Evolutionary conservation across 1,284 basidiomycete genomes (phyloP), one percentile per base, ranked within the genome.

Genomic region (Ganoderma multipileum): DNA sequence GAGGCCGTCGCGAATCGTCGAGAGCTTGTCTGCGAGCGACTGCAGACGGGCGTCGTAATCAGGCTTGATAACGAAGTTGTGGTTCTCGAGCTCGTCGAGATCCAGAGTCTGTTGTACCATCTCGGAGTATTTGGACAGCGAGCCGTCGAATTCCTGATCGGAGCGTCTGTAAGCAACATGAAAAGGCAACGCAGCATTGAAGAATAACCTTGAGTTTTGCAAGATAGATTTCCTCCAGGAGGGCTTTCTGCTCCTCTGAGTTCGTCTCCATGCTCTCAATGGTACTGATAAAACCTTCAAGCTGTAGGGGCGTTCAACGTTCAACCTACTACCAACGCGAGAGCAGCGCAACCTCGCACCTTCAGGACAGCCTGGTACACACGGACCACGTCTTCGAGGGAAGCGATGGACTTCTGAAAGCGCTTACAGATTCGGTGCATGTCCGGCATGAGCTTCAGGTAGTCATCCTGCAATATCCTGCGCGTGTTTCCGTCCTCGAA

Each of bases 71-170:
- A 97, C 92, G 77, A 93, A 97, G 74, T 94, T 94, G 81, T 99
- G 95, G 20, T 85, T 82, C 77, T 92, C 83, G 9, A 98, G 86
- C 74, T 97, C 92, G 59, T 93, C 90, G 23, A 99, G 88, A 76
- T 99, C 98, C 55, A 99, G 89, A 0, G 97, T 99, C 68, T 95
- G 91, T 79, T 99, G 96, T 3, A 99, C 97, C 92, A 99, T 96
- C 75, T 97, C 95, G 5, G 88, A 85, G 75, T 97, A 97, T 76
- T 95, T 95, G 14, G 85, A 84, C 4, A 98, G 86, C 67, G 84
- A 90, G 0, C 79, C 80, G 33, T 87, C 83, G 73, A 88, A 86
- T 75, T 91, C 85, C 94, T 96, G 73, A n/a, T 3, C 12, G 14
- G 16, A 5, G 26, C 20, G 9, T 16, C 52, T 36, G 36, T 16